Base-by-base conservation (phyloP, 768 basidiomycete genomes). In the Lactarius indigo region DNA sequence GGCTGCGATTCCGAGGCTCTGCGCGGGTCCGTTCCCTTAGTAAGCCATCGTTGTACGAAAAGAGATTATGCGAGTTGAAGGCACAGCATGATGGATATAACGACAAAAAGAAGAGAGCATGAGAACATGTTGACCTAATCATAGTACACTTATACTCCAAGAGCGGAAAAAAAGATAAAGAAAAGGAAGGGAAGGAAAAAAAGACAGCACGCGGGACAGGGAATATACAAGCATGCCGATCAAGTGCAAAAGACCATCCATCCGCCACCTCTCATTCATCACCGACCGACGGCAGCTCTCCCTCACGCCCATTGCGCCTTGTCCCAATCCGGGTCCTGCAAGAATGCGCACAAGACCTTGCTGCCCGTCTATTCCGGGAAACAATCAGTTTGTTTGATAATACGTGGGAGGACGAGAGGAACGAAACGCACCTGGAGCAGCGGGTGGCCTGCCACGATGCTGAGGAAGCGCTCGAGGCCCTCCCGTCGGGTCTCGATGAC, bases 401-500 rank as follows among this genome's bases (percentile, higher is more conserved):
- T 65, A 37, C 44, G 70, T 58, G 20, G 31, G 20, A 20, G 39
- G n/a, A 28, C n/a, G 20, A 5, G n/a, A 3, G 0, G 5, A 5
- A 6, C 4, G 23, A 35, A 31, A 78, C 85, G 67, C 69, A 92
- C 94, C 87, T 99, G 96, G 30, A 99, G 79, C 64, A 99, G 80
- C 9, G 97, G 97, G 76, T 99, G 97, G 0, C 97, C 97, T 2
- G 97, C 97, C 57, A 99, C 96, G 69, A 99, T 87, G 72, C 92
- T 94, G 72, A 99, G 77, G 79, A 98, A 99, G 35, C 96, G 81
- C 79, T 98, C 96, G 28, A 98, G 79, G 1, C 96, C 96, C 74
- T 98, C 96, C 70, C 96, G 81, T 66, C 97, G 79, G 63, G 83
- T 81, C 77, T 98, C 96, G 65, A 99, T 98, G 55, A 98, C 91